Percentiles rank a stretch among this genome's conserved stretches.
Evolutionary conservation across 2,329 filamentous ascomycete species (phyloP).

Genomic region (Colletotrichum gloeosporioides): DNA sequence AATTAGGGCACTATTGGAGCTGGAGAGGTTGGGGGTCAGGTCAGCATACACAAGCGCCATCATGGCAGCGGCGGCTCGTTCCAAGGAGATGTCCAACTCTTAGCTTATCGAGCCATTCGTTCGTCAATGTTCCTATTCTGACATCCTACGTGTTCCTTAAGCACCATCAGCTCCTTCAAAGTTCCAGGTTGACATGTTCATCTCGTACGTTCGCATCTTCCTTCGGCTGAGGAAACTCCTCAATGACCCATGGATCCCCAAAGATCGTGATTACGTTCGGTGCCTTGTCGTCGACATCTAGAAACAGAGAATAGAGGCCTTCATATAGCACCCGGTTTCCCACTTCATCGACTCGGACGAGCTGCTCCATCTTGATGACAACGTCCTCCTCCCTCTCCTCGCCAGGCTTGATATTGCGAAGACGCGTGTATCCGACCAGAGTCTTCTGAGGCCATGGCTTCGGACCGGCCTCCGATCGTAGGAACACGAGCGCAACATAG

Average conservation of each 20-base stretch:
- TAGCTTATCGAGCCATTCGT: not conserved
- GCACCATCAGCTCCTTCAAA: not conserved
- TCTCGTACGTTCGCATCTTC: not conserved
- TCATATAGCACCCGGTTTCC: slow-evolving; percentile 60
- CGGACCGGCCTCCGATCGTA: slow-evolving; percentile 51
- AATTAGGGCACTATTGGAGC: not conserved
- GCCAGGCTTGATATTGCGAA: slow-evolving; percentile 41
- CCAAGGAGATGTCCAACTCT: not conserved
- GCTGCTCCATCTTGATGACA: slow-evolving; percentile 49
- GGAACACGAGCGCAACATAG: slow-evolving; percentile 57
- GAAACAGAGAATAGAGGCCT: slow-evolving; percentile 51
- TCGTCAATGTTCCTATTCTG: not conserved
- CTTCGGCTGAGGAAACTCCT: slow-evolving; percentile 8
- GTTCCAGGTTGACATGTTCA: not conserved
- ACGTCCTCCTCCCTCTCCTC: slow-evolving; percentile 36
- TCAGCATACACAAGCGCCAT: not conserved
- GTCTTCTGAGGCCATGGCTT: slow-evolving; percentile 57
- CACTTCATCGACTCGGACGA: slow-evolving; percentile 53
- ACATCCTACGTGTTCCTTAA: not conserved
- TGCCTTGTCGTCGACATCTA: slow-evolving; percentile 40
- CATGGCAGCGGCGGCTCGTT: not conserved
- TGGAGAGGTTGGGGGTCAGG: not conserved
- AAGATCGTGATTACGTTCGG: not conserved
- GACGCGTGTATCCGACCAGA: slow-evolving; percentile 54
- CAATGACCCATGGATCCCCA: not conserved